phyloP scores from a whole-genome alignment of 164 flowering plant genomes.

The Umbellularia californica region DNA sequence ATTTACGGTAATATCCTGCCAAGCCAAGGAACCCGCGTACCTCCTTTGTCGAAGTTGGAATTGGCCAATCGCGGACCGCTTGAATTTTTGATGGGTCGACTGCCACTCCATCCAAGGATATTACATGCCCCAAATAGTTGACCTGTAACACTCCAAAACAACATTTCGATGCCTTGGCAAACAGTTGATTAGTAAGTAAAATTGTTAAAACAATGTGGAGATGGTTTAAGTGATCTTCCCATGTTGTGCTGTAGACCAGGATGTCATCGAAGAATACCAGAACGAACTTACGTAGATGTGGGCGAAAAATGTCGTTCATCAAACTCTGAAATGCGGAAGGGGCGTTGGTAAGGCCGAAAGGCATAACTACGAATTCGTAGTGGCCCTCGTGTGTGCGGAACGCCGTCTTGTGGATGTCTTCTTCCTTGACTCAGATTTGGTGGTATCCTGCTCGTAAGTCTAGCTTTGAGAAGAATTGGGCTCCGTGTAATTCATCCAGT shows the following conservation, averaged over 20 bases:
- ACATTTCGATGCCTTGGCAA: not conserved
- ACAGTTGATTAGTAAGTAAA: not conserved
- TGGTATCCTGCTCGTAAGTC: slow-evolving; percentile 1
- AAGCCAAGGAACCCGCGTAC: not conserved
- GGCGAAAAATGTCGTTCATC: not conserved
- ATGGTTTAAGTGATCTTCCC: not conserved
- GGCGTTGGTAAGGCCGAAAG: slow-evolving; percentile 5
- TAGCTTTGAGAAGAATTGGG: not conserved
- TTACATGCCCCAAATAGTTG: not conserved
- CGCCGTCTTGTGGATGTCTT: not conserved
- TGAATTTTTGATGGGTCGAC: too few species aligned
- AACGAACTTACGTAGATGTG: not conserved
- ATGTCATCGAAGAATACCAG: slow-evolving; percentile 8
- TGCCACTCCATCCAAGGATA: not conserved
- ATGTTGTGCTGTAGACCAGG: not conserved
- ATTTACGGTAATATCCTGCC: not conserved
- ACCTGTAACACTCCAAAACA: not conserved
- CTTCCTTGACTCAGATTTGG: not conserved
- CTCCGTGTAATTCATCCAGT: too few species aligned
- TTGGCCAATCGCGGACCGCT: too few species aligned
- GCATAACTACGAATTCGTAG: slow-evolving; percentile 6
- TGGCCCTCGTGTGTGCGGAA: not conserved
- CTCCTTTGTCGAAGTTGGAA: too few species aligned
- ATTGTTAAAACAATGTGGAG: not conserved
- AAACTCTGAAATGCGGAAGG: not conserved